These are phyloP conservation scores for Podaxis pistillaris DNA, from an alignment of 768 basidiomycete genomes.

Conservation along the genomic window DNA sequence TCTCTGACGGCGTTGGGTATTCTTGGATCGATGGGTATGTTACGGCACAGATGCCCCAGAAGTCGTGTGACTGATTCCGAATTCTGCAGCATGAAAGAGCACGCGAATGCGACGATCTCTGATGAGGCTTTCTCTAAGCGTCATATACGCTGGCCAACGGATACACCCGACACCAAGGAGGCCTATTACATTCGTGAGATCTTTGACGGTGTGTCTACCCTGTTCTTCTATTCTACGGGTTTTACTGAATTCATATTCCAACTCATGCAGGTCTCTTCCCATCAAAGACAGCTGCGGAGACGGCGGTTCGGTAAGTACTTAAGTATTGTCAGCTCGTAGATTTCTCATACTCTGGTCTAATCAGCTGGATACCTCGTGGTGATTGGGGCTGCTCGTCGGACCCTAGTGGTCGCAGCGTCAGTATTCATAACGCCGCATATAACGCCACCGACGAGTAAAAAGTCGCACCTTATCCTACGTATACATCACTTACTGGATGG, in stretches of 20 bases:
- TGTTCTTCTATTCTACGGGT: neutral
- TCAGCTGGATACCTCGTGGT: conserved; percentile 88
- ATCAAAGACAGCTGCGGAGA: conserved; percentile 78
- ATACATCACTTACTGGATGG: neutral
- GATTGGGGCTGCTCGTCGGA: conserved; percentile 97
- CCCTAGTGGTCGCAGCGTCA: conserved; percentile 93
- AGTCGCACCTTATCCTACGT: conserved; percentile 23
- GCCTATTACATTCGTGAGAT: conserved; percentile 91
- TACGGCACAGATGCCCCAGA: neutral
- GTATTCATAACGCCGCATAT: conserved; percentile 94
- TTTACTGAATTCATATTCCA: conserved; percentile 13
- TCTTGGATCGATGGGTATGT: conserved; percentile 96
- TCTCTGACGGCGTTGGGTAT: conserved; percentile 98
- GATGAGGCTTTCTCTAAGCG: conserved; percentile 80
- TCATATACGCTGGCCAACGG: conserved; percentile 70
- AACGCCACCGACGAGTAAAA: conserved; percentile 31
- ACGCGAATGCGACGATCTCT: conserved; percentile 71
- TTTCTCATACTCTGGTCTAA: conserved; percentile 16
- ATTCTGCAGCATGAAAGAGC: conserved; percentile 76
- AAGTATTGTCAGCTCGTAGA: conserved; percentile 6
- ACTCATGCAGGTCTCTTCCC: conserved; percentile 69
- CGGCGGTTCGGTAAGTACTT: conserved; percentile 78
- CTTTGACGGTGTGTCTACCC: conserved; percentile 65
- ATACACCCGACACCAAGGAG: conserved; percentile 94
- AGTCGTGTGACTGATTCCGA: neutral